Percentiles rank a stretch among this genome's conserved stretches.
phyloP scores from a whole-genome alignment of 129 eudicot genomes.

The Apium graveolens region DNA sequence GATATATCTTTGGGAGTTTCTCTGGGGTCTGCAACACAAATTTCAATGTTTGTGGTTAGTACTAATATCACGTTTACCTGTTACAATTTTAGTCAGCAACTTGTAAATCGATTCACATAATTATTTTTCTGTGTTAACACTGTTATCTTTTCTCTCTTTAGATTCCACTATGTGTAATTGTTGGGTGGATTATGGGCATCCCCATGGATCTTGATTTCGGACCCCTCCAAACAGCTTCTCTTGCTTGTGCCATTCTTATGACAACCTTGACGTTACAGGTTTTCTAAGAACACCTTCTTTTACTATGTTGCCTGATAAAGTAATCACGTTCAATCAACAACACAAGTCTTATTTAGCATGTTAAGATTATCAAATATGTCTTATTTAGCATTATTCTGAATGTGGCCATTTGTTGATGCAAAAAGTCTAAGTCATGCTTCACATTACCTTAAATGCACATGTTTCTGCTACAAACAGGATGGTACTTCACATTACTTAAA shows the following conservation, averaged over 20 bases:
- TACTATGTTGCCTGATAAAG: background rate
- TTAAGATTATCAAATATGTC: background rate
- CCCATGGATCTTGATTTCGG: constrained; percentile 53
- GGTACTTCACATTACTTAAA: constrained; percentile 66
- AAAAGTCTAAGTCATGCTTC: background rate
- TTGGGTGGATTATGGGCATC: constrained; percentile 51
- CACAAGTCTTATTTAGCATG: background rate
- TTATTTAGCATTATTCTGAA: background rate
- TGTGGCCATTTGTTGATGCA: background rate
- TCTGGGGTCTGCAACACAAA: constrained; percentile 65
- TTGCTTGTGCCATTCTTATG: constrained; percentile 35
- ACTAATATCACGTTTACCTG: background rate
- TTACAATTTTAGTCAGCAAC: background rate
- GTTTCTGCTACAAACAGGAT: constrained; percentile 29
- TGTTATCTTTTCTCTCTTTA: constrained; percentile 12
- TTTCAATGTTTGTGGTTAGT: constrained; percentile 62
- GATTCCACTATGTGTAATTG: constrained; percentile 57
- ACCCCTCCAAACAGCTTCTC: constrained; percentile 42
- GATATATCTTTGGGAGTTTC: constrained; percentile 61
- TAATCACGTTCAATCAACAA: background rate
- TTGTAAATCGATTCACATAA: background rate
- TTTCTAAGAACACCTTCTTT: background rate
- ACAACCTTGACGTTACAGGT: constrained; percentile 59
- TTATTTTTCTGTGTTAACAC: background rate
- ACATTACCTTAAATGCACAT: background rate